Evolutionary conservation across 139 green algal species (phyloP).

Genomic region (Haematococcus sp.): DNA sequence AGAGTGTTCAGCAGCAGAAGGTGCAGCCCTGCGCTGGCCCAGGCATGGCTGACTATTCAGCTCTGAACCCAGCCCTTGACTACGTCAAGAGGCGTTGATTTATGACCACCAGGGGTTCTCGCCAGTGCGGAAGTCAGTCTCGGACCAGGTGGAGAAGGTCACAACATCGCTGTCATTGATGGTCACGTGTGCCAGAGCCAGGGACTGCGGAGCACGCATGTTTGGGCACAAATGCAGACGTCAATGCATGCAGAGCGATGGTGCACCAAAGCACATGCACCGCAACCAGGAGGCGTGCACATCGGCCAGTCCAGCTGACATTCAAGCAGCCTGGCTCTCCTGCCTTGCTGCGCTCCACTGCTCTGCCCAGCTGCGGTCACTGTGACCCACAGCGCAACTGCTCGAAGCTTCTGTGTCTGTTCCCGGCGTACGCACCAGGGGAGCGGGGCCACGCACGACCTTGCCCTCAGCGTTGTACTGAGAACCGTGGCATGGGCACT

Average conservation of each 20-base stretch:
- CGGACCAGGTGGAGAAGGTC: constrained; percentile 88
- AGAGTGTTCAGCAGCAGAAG: too few relatives aligned
- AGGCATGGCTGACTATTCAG: too few relatives aligned
- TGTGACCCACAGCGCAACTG: neutral
- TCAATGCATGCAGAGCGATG: too few relatives aligned
- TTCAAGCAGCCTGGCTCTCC: too few relatives aligned
- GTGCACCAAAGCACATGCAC: too few relatives aligned
- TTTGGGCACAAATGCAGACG: too few relatives aligned
- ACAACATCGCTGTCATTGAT: constrained; percentile 79
- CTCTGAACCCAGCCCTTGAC: too few relatives aligned
- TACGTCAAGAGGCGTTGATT: constrained; percentile 2
- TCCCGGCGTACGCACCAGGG: constrained; percentile 74
- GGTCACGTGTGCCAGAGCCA: constrained; percentile 90
- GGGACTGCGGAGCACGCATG: constrained; percentile 58
- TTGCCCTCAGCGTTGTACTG: constrained; percentile 98
- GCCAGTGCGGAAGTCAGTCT: constrained; percentile 97
- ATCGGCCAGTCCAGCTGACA: too few relatives aligned
- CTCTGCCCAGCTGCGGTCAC: neutral
- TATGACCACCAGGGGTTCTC: constrained; percentile 88
- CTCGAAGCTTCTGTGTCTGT: constrained; percentile 7
- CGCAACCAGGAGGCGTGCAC: too few relatives aligned
- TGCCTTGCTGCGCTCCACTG: too few relatives aligned
- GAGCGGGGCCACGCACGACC: constrained; percentile 90
- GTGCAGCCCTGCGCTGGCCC: too few relatives aligned
- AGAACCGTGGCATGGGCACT: constrained; percentile 98